A percentile compares a stretch with the other conserved stretches of the same genome.
phyloP scores from a whole-genome alignment of 2,329 filamentous ascomycete species.

The Colletotrichum graminicola region DNA sequence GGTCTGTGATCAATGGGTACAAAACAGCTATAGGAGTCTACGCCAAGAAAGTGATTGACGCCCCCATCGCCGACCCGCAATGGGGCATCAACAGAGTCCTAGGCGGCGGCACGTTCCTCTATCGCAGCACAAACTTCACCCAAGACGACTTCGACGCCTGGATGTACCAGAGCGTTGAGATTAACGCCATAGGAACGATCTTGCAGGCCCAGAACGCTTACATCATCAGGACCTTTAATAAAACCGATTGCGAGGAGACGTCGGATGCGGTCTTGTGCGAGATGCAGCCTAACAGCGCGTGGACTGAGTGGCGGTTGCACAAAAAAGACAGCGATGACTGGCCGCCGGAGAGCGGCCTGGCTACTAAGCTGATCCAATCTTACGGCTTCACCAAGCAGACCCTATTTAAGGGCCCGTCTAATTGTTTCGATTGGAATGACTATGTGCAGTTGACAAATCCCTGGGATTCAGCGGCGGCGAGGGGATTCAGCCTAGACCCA shows the following conservation, averaged over 20 bases:
- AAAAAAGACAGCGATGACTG: neutral
- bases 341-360: neutral
- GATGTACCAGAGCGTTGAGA: constrained; percentile 17
- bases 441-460: constrained; percentile 20
- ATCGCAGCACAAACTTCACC: constrained; percentile 12
- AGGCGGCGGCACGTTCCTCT: constrained; percentile 1
- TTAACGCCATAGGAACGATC: constrained; percentile 16
- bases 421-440: constrained; percentile 18
- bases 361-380: neutral
- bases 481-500: neutral
- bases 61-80: constrained; percentile 13
- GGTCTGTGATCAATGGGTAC: neutral
- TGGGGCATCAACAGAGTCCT: constrained; percentile 29
- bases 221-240: constrained; percentile 10
- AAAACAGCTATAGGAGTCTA: neutral
- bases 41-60: constrained; percentile 14
- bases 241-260: neutral
- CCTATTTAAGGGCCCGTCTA: neutral
- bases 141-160: constrained; percentile 25
- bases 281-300: constrained; percentile 6
- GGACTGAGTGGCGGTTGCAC: constrained; percentile 6
- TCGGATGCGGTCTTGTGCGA: neutral
- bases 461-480: neutral
- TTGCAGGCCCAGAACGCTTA: constrained; percentile 25
- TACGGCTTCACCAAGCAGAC: constrained; percentile 21